Evolutionary conservation across 2,329 filamentous ascomycete species (phyloP).

Genomic region (Alternaria metachromatica): DNA sequence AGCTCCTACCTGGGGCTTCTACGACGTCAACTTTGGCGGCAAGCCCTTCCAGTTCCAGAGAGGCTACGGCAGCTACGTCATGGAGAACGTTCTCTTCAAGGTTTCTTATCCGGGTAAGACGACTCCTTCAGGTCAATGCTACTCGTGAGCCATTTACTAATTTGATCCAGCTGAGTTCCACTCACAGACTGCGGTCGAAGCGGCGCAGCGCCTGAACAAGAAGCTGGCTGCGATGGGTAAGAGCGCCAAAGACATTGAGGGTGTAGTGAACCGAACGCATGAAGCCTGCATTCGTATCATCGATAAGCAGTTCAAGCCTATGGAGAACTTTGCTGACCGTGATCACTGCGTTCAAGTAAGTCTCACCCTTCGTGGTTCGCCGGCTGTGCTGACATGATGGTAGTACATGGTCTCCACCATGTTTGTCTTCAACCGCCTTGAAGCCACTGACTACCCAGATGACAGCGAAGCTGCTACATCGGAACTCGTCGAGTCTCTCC

Average conservation of each 20-base stretch:
- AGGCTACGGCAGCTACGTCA: slow-evolving; percentile 96
- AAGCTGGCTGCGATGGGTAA: slow-evolving; percentile 85
- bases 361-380: neutral
- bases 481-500: slow-evolving; percentile 85
- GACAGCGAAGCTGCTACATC: slow-evolving; percentile 91
- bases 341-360: slow-evolving; percentile 93
- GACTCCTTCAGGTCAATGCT: slow-evolving; percentile 7
- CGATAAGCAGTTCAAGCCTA: slow-evolving; percentile 99
- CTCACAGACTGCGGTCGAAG: slow-evolving; percentile 97
- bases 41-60: slow-evolving; percentile 93
- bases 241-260: slow-evolving; percentile 88
- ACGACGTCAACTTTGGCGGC: slow-evolving; percentile 96
- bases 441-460: slow-evolving; percentile 92
- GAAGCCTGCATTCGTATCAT: slow-evolving; percentile 99
- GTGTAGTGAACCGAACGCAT: slow-evolving; percentile 92
- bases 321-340: slow-evolving; percentile 99
- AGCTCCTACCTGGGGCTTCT: slow-evolving; percentile 95
- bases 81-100: slow-evolving; percentile 99
- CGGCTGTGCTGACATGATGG: slow-evolving; percentile 27
- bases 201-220: slow-evolving; percentile 84
- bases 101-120: slow-evolving; percentile 91
- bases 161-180: slow-evolving; percentile 80
- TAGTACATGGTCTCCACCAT: slow-evolving; percentile 96
- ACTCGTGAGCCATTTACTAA: neutral
- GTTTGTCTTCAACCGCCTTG: slow-evolving; percentile 92